phyloP scores from a whole-genome alignment of 345 rosid species.

The Pistacia integerrima region DNA sequence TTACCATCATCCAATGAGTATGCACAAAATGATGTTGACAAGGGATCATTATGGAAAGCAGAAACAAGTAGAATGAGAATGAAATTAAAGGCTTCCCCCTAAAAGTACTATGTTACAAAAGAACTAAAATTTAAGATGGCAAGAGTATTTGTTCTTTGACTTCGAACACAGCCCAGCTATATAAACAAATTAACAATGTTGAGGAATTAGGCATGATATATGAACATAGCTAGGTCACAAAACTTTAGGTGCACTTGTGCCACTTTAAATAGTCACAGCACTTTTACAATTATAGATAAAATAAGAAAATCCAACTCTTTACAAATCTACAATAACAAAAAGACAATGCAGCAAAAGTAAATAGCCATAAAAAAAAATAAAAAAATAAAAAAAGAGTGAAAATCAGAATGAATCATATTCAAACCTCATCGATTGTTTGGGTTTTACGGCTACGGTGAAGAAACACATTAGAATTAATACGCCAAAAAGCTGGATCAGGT shows the following conservation, averaged over 20 bases:
- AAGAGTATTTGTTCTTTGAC: neutral
- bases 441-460: conserved; percentile 83
- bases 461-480: conserved; percentile 71
- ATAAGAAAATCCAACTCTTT: conserved; percentile 1
- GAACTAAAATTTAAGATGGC: conserved; percentile 5
- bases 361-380: neutral
- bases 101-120: neutral
- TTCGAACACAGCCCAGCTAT: neutral
- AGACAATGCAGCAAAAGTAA: neutral
- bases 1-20: neutral
- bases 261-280: neutral
- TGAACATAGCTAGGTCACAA: neutral
- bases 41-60: neutral
- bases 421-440: conserved; percentile 95
- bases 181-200: neutral
- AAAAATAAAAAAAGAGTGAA: neutral
- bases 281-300: neutral
- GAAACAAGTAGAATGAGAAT: neutral
- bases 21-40: conserved; percentile 6
- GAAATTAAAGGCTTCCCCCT: neutral
- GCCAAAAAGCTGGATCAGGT: conserved; percentile 63
- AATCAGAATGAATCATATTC: conserved; percentile 23
- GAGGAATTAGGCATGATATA: neutral
- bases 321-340: conserved; percentile 13
- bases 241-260: conserved; percentile 11